Base-by-base conservation (phyloP, 129 eudicot species). In the Centella asiatica region DNA sequence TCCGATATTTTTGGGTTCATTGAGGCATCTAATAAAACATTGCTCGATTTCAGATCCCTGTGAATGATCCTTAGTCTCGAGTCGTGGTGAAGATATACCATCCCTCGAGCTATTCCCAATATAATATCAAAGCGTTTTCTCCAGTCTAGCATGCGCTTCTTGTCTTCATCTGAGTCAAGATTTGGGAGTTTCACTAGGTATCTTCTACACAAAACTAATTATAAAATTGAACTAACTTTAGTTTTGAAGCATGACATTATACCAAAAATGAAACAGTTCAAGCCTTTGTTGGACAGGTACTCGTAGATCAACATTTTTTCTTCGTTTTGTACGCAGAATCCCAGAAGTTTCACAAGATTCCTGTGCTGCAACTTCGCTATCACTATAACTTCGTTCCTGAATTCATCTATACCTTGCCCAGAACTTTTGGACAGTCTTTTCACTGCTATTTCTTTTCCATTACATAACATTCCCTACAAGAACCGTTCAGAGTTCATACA, bases 21-120 rank as follows among this genome's bases (percentile, higher is more conserved):
- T 19, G 47, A 31, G 4, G 50, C 22, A 48, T 64, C 69, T 18
- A 64, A 45, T 33, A 64, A 32, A 64, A 64, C 40, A 19, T 64
- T 64, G 53, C 69, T 64, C 3, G 69, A 45, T 64, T 64, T 64
- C 17, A 64, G 37, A 48, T 64, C 69, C 32, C 69, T 48, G 25
- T 64, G 69, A n/a, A 64, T 64, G 20, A 64, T 64, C 13, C 58
- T 48, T 5, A 46, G 14, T 31, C 69, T 31, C 0, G 69, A 64
- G 48, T 64, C 69, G 6, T 63, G 49, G 17, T 71, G 75, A 36
- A 71, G 75, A 46, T 71, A 71, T 37, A 71, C 53, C 14, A 71
- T 60, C 25, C 75, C 75, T 55, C 75, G 42, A 39, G 68, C 51
- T 20, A 62, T 62, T 5, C 75, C 75, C 28, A 29, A 1, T 4